A percentile compares a stretch with the other conserved stretches of the same genome.
Conservation (phyloP, 2,329 filamentous ascomycete genomes). For the Daldinia sp. region DNA sequence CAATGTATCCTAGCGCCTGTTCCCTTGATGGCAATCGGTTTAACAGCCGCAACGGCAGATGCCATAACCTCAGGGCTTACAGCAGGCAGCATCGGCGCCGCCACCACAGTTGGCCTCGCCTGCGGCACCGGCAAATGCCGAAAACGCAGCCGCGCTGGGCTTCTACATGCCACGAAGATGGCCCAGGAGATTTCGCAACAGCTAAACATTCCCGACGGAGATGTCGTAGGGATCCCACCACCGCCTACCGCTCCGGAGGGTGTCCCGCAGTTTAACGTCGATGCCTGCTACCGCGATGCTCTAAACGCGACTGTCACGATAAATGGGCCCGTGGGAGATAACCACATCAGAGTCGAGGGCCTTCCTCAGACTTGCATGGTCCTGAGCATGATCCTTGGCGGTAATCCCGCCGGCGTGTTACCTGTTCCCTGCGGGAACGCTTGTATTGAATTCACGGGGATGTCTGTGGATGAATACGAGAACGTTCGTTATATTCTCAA, state of each 20-base stretch:
- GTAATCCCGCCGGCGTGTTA: slow-evolving; percentile 3
- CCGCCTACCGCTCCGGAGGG: slow-evolving; percentile 19
- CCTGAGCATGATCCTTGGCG: slow-evolving; percentile 18
- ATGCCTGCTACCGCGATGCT: slow-evolving; percentile 18
- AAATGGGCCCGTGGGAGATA: slow-evolving; percentile 15
- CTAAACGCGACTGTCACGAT: slow-evolving; percentile 13
- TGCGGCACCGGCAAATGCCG: slow-evolving; percentile 13
- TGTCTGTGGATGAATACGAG: slow-evolving; percentile 20
- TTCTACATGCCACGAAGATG: slow-evolving; percentile 8
- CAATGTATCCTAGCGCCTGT: slow-evolving; percentile 13
- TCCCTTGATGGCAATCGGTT: slow-evolving; percentile 14
- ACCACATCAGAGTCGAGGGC: slow-evolving; percentile 17
- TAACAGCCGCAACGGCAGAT: slow-evolving; percentile 4
- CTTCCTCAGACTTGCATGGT: slow-evolving; percentile 24
- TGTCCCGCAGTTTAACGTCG: slow-evolving; percentile 21
- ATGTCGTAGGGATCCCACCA: not conserved
- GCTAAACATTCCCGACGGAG: slow-evolving; percentile 4
- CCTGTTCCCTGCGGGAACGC: slow-evolving; percentile 17
- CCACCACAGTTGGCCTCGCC: not conserved
- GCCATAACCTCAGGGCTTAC: slow-evolving; percentile 1
- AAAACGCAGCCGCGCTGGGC: slow-evolving; percentile 4
- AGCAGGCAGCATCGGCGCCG: slow-evolving; percentile 9
- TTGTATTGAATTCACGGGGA: slow-evolving; percentile 24
- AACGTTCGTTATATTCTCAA: slow-evolving; percentile 21
- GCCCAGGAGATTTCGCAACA: slow-evolving; percentile 12